phyloP scores from a whole-genome alignment of 2,329 filamentous ascomycete genomes.

The Cladosporium velox region DNA sequence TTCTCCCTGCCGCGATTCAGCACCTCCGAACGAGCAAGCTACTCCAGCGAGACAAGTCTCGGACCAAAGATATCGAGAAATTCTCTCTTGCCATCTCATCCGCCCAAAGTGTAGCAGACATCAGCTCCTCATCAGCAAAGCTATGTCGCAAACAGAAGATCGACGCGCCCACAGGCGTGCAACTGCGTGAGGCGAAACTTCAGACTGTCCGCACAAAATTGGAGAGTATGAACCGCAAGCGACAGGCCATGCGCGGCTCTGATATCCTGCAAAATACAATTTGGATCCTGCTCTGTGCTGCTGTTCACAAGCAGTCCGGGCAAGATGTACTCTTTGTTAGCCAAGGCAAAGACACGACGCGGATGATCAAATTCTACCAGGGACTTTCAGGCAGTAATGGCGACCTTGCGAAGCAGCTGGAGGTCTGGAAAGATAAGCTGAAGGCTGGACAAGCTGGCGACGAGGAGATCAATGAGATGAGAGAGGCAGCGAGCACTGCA shows the following conservation, averaged over 20 bases:
- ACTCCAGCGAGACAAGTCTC: constrained; percentile 25
- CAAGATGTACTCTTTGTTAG: constrained; percentile 36
- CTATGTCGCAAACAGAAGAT: constrained; percentile 34
- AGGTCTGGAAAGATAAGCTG: constrained; percentile 34
- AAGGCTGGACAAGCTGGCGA: constrained; percentile 32
- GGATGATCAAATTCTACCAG: constrained; percentile 35
- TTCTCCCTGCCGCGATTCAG: constrained; percentile 26
- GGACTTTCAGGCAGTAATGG: constrained; percentile 23
- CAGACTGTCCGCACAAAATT: constrained; percentile 28
- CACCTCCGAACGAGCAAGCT: constrained; percentile 1
- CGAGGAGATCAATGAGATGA: constrained; percentile 33
- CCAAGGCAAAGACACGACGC: constrained; percentile 39
- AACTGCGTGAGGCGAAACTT: constrained; percentile 27
- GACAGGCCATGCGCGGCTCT: constrained; percentile 27
- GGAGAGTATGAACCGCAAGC: constrained; percentile 30
- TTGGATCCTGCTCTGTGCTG: constrained; percentile 31
- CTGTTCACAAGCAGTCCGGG: background rate
- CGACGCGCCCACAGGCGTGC: constrained; percentile 23
- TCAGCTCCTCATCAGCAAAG: constrained; percentile 30
- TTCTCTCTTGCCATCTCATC: constrained; percentile 30
- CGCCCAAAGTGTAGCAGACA: constrained; percentile 28
- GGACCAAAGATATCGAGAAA: constrained; percentile 32
- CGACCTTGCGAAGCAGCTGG: constrained; percentile 30
- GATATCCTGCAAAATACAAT: constrained; percentile 39
- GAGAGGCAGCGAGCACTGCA: constrained; percentile 29